phyloP scores from a whole-genome alignment of 495 filamentous ascomycete genomes.

The Cetradonia linearis region DNA sequence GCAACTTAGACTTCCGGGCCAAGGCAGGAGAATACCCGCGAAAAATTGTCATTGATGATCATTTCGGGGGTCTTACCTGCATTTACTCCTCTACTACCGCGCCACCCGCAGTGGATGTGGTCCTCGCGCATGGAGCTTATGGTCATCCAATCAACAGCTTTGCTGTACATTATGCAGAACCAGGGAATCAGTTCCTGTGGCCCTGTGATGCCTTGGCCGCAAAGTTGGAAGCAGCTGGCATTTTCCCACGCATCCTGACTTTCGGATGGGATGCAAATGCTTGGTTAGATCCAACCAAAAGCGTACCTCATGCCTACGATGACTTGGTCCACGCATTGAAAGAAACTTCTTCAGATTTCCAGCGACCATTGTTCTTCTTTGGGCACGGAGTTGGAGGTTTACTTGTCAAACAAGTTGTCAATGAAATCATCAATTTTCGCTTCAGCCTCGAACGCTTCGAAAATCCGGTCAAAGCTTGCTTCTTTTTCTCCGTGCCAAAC shows the following conservation, averaged over 20 bases:
- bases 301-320: neutral
- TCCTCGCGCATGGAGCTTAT: conserved; percentile 12
- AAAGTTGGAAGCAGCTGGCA: conserved; percentile 3
- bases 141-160: conserved; percentile 15
- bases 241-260: conserved; percentile 17
- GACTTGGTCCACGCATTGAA: neutral
- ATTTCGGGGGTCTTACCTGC: conserved; percentile 14
- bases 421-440: conserved; percentile 7
- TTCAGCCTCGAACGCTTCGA: conserved; percentile 4
- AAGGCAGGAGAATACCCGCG: neutral
- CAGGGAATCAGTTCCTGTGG: conserved; percentile 5
- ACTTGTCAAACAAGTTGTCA: conserved; percentile 16
- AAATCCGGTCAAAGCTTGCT: conserved; percentile 13
- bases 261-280: conserved; percentile 15
- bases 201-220: conserved; percentile 7
- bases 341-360: neutral
- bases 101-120: conserved; percentile 6
- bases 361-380: conserved; percentile 11
- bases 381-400: conserved; percentile 16
- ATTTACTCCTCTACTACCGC: conserved; percentile 9
- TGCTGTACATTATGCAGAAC: neutral
- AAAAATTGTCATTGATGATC: conserved; percentile 3
- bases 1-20: neutral
- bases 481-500: conserved; percentile 15
- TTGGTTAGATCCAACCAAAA: conserved; percentile 5